These are phyloP conservation scores for Kazachstania kunashirensis DNA, from an alignment of 805 yeast genomes.

Conservation along the genomic window DNA sequence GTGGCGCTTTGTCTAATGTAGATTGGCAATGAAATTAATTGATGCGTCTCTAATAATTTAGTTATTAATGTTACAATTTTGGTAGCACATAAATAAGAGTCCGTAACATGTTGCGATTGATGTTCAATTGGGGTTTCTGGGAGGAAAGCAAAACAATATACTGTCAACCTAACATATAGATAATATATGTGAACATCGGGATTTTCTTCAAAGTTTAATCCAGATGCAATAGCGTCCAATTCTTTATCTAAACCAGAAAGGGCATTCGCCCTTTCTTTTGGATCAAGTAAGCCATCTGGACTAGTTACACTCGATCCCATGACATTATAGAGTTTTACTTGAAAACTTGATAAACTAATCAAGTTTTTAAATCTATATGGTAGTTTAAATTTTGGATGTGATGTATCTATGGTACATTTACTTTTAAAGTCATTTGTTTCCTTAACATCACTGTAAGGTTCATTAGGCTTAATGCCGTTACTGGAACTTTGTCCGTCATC, in stretches of 20 bases:
- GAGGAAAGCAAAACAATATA: slow-evolving; percentile 80
- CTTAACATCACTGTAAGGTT: background rate
- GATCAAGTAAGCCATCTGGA: slow-evolving; percentile 84
- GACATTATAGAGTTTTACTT: slow-evolving; percentile 69
- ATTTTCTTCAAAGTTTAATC: slow-evolving; percentile 54
- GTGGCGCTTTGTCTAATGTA: slow-evolving; percentile 81
- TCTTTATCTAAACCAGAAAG: slow-evolving; percentile 71
- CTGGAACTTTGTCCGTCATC: background rate
- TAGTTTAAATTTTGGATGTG: slow-evolving; percentile 23
- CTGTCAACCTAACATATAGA: slow-evolving; percentile 66
- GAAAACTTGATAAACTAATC: slow-evolving; percentile 68
- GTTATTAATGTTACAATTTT: slow-evolving; percentile 72
- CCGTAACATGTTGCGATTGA: slow-evolving; percentile 73
- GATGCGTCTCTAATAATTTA: slow-evolving; percentile 53
- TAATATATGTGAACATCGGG: slow-evolving; percentile 67
- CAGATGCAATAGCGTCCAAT: slow-evolving; percentile 58
- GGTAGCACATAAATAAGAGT: slow-evolving; percentile 74
- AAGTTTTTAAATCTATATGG: slow-evolving; percentile 67
- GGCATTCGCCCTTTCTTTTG: slow-evolving; percentile 71
- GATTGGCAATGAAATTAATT: slow-evolving; percentile 75
- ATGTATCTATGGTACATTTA: background rate
- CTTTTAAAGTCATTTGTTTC: background rate
- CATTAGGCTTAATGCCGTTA: background rate
- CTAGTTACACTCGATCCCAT: slow-evolving; percentile 81
- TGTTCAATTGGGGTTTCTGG: slow-evolving; percentile 86